Percentiles rank a stretch among this genome's conserved stretches.
Conservation (phyloP, 805 yeast species). For the Dipodascopsis tothii region DNA sequence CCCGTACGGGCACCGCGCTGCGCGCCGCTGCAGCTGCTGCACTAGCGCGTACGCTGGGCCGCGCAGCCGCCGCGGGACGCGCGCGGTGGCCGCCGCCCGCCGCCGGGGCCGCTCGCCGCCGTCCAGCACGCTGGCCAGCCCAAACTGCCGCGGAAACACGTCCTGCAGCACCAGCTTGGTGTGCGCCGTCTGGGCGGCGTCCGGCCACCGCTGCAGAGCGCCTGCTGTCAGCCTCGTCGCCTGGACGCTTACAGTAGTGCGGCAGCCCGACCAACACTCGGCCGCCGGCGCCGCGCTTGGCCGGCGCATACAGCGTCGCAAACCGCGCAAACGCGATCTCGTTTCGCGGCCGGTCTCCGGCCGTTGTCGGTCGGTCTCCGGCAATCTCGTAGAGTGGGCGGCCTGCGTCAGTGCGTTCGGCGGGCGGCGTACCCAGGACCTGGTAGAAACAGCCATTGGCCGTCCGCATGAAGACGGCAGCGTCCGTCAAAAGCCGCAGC, state of each 20-base stretch:
- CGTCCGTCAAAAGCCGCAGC: slow-evolving; percentile 1
- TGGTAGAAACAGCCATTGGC: slow-evolving; percentile 2
- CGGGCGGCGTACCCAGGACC: slow-evolving; percentile 7
- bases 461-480: slow-evolving; percentile 2
- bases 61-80: neutral
- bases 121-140: slow-evolving; percentile 4
- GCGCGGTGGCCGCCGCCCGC: neutral
- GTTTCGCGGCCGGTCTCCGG: no score
- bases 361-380: no score
- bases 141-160: slow-evolving; percentile 14
- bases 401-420: no score
- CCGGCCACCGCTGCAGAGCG: no score
- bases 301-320: no score
- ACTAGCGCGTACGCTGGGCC: neutral
- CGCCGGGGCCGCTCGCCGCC: slow-evolving; percentile 1
- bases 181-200: no score
- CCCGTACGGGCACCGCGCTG: neutral
- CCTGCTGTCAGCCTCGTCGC: no score
- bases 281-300: neutral
- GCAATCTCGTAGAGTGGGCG: no score
- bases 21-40: neutral
- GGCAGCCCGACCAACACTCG: no score
- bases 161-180: slow-evolving; percentile 9
- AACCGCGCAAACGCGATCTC: no score
- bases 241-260: no score